phyloP scores from a whole-genome alignment of 2,329 filamentous ascomycete species.

The Chaetomium globosum region DNA sequence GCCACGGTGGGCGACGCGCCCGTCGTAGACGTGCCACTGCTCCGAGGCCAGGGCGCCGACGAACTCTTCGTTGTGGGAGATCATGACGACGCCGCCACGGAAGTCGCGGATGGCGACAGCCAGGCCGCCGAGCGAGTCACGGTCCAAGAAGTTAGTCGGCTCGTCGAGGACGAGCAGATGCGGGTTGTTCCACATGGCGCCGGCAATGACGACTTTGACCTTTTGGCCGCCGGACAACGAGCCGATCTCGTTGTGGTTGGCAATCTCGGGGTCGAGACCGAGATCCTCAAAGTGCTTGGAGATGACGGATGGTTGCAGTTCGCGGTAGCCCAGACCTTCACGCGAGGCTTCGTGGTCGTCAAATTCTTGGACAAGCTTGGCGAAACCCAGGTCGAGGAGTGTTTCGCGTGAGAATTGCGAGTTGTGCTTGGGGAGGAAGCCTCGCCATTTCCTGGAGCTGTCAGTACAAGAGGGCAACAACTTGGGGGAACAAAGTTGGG shows the following conservation, averaged over 20 bases:
- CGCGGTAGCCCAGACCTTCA: constrained; percentile 94
- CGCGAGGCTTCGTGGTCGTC: constrained; percentile 99
- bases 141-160: constrained; percentile 98
- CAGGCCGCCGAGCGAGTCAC: constrained; percentile 92
- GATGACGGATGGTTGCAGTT: constrained; percentile 90
- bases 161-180: constrained; percentile 97
- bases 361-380: constrained; percentile 95
- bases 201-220: constrained; percentile 96
- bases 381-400: constrained; percentile 79
- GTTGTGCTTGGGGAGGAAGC: constrained; percentile 89
- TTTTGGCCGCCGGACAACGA: constrained; percentile 96
- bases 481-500: background rate
- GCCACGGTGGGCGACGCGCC: constrained; percentile 82
- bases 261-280: constrained; percentile 94
- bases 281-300: constrained; percentile 98
- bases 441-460: constrained; percentile 76
- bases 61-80: constrained; percentile 99
- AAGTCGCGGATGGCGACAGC: constrained; percentile 98
- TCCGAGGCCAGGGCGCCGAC: constrained; percentile 93
- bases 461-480: constrained; percentile 36
- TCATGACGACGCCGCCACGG: constrained; percentile 98
- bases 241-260: constrained; percentile 97
- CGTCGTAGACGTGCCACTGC: constrained; percentile 92
- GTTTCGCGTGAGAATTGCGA: constrained; percentile 91
- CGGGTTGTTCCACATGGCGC: constrained; percentile 98